phyloP scores from a whole-genome alignment of 208 protist species.

The Naegleria gruberi region DNA sequence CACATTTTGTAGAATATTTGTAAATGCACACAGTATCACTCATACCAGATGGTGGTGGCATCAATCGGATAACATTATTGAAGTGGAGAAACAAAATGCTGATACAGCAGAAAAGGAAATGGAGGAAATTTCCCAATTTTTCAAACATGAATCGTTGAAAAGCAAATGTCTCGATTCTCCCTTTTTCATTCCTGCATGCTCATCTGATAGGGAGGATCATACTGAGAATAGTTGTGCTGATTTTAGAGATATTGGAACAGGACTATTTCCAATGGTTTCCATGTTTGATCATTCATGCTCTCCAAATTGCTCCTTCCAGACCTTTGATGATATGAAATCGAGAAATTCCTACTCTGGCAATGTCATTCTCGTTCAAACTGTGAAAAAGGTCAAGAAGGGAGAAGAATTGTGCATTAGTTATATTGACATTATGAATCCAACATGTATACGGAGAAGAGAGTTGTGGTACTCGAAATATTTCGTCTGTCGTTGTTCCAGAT shows the following conservation, averaged over 20 bases:
- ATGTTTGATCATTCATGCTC: background rate
- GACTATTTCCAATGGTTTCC: background rate
- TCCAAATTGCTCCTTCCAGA: background rate
- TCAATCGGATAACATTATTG: background rate
- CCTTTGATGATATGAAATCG: background rate
- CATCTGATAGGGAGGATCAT: background rate
- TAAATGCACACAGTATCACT: background rate
- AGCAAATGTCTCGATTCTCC: background rate
- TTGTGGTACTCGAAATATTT: background rate
- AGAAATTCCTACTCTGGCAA: background rate
- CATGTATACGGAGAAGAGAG: background rate
- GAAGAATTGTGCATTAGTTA: background rate
- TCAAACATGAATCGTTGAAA: background rate
- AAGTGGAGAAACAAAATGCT: background rate
- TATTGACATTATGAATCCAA: background rate
- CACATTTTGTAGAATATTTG: background rate
- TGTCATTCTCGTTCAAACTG: background rate
- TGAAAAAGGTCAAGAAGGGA: background rate
- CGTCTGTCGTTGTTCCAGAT: background rate
- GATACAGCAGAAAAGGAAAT: background rate
- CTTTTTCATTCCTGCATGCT: background rate
- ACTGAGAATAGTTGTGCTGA: background rate
- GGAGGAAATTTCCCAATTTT: background rate
- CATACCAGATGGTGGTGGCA: background rate
- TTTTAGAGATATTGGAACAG: background rate